Evolutionary conservation across 495 filamentous ascomycete species (phyloP).

Genomic region (Penicillium maclennaniae): DNA sequence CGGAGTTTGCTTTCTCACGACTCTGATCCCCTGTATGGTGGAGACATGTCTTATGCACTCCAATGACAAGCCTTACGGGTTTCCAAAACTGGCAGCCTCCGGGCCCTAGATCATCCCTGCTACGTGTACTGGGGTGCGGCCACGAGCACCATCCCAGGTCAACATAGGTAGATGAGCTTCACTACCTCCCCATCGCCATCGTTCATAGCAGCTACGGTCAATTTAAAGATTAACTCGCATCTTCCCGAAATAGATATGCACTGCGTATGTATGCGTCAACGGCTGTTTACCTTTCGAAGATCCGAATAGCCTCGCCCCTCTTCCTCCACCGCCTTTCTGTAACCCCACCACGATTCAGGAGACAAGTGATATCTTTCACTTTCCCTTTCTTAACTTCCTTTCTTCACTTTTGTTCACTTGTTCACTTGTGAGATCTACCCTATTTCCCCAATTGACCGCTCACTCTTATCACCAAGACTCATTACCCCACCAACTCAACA

Average conservation of each 20-base stretch:
- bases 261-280: neutral
- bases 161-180: neutral
- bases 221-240: neutral
- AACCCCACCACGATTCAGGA: constrained; percentile 38
- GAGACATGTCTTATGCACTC: neutral
- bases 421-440: neutral
- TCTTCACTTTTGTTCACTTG: constrained; percentile 1
- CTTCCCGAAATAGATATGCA: neutral
- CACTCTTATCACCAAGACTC: neutral
- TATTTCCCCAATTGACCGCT: neutral
- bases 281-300: neutral
- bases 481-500: constrained; percentile 23
- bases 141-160: neutral
- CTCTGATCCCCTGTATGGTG: neutral
- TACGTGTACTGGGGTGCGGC: neutral
- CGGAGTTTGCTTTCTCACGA: neutral
- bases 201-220: neutral
- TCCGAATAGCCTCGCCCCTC: constrained; percentile 33
- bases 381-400: constrained; percentile 3
- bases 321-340: constrained; percentile 47
- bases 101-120: neutral
- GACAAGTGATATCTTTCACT: constrained; percentile 9
- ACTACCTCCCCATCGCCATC: neutral
- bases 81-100: neutral
- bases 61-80: neutral